Base-by-base conservation (phyloP, 202 grass and related monocot species). In the Eragrostis tef region DNA sequence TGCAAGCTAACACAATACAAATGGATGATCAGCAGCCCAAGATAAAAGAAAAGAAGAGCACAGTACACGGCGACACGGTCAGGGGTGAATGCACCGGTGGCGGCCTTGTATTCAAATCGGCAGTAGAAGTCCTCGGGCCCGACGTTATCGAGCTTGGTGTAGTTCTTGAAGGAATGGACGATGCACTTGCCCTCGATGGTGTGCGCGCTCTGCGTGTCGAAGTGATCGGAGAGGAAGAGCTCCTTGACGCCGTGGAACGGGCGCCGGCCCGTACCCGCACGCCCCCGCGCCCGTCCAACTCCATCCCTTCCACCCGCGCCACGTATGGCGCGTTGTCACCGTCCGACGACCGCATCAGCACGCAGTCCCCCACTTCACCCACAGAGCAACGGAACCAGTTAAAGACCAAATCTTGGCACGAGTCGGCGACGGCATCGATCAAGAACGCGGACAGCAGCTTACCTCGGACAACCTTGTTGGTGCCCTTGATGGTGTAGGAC, bases 121-220 rank as follows among this genome's bases (percentile, higher is more conserved):
- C 94, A 97, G 79, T 91, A 97, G 89, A 81, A 97, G 47, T 97
- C 94, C 21, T 93, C 94, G 0, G 84, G 46, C 11, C 94, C 94
- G 42, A 97, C 94, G 78, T 97, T 91, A 59, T 91, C 88, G 9
- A 97, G 90, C 90, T 93, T 97, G 65, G 94, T 97, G 86, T 97
- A 97, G 51, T 71, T 93, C 84, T 97, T 97, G 82, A 91, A 97
- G 67, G 94, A 89, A 76, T 97, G 91, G 21, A 97, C 94, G 74
- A 86, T 25, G 81, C 94, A 97, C 77, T 88, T 91, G 0, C 91
- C 94, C 81, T 97, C 94, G 9, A 97, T 97, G 74, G 94, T 97
- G 81, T 97, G 88, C 0, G 94, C 94, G 29, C 94, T 97, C 87
- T 97, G 94, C 56, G 69, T 78, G 73, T 97, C 94, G 65, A 87